phyloP scores from a whole-genome alignment of 2,329 filamentous ascomycete genomes.

The Paraphaeosphaeria minitans region DNA sequence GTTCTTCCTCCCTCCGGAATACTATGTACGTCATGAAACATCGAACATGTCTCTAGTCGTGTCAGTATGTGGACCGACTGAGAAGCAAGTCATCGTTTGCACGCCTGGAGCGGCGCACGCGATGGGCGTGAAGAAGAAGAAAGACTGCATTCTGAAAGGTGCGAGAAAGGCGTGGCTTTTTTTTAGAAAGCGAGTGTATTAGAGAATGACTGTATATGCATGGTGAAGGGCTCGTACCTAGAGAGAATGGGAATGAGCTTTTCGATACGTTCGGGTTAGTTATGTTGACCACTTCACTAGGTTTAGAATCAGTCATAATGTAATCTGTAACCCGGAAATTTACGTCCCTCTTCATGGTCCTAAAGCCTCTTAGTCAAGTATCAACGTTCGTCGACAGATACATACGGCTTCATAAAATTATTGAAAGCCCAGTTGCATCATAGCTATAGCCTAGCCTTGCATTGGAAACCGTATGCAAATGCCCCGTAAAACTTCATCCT shows the following conservation, averaged over 20 bases:
- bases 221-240: not conserved
- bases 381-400: no score
- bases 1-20: not conserved
- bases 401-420: no score
- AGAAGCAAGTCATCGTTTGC: not conserved
- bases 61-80: not conserved
- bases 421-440: no score
- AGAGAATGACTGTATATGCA: not conserved
- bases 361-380: no score
- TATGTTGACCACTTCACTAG: no score
- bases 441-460: no score
- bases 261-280: no score
- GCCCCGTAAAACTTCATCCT: no score
- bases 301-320: no score
- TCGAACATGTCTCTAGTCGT: not conserved
- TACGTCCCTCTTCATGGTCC: no score
- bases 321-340: no score
- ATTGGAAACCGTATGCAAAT: no score
- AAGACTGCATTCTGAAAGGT: not conserved
- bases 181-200: not conserved
- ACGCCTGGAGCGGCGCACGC: conserved; percentile 2
- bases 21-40: not conserved
- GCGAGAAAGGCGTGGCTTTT: not conserved
- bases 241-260: not conserved
- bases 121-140: not conserved